Evolutionary conservation across 805 yeast species (phyloP).

Genomic region (Saturnispora sanitii): DNA sequence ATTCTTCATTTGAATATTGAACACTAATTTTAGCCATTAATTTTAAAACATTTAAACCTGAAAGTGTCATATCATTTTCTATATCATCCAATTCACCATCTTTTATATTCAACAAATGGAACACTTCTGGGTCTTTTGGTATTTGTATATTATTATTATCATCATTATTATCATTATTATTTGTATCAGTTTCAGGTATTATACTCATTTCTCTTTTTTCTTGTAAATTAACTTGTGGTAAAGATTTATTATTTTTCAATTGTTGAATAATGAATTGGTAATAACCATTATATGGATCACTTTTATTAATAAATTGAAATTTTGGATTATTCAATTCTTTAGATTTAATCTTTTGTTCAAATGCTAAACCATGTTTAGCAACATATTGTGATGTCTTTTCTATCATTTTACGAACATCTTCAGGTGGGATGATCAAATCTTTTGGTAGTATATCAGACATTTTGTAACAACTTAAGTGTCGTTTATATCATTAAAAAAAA

Average conservation of each 20-base stretch:
- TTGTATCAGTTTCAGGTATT: neutral
- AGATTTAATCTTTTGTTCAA: slow-evolving; percentile 47
- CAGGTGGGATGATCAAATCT: slow-evolving; percentile 45
- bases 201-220: neutral
- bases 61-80: slow-evolving; percentile 37
- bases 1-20: slow-evolving; percentile 41
- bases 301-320: slow-evolving; percentile 52
- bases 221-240: slow-evolving; percentile 5
- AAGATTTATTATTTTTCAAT: slow-evolving; percentile 22
- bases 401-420: slow-evolving; percentile 40
- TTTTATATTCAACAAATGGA: slow-evolving; percentile 19
- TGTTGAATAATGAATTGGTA: slow-evolving; percentile 40
- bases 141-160: slow-evolving; percentile 2
- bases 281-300: slow-evolving; percentile 47
- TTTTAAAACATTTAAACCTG: slow-evolving; percentile 63
- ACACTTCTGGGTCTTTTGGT: slow-evolving; percentile 12
- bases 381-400: slow-evolving; percentile 69
- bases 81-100: slow-evolving; percentile 13
- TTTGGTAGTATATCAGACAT: slow-evolving; percentile 21
- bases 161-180: neutral
- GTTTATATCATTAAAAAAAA: neutral
- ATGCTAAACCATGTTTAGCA: slow-evolving; percentile 51
- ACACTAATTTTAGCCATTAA: slow-evolving; percentile 63
- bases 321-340: slow-evolving; percentile 39
- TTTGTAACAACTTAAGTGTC: no score